Evolutionary conservation across 2,329 filamentous ascomycete genomes (phyloP).

Genomic region (Colletotrichum aenigma): DNA sequence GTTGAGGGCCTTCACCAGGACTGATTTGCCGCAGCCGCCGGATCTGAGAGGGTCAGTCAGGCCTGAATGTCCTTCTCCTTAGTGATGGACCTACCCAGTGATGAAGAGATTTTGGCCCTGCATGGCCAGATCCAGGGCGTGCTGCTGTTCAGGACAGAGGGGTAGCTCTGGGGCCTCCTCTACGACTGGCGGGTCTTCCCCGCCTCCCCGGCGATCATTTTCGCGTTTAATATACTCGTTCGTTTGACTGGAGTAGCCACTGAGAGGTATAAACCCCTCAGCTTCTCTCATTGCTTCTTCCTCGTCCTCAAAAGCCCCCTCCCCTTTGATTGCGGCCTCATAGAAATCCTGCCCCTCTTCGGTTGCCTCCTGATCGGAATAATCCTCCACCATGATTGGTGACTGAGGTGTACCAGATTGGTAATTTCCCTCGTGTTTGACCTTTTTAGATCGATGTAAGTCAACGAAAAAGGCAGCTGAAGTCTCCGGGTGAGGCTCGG

Average conservation of each 20-base stretch:
- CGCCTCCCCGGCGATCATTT: neutral
- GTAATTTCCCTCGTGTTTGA: neutral
- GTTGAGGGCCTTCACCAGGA: neutral
- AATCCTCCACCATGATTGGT: neutral
- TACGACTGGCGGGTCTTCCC: neutral
- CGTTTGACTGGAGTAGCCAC: neutral
- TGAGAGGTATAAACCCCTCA: neutral
- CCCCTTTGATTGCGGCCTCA: neutral
- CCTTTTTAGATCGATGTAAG: fast-evolving
- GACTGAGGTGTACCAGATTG: neutral
- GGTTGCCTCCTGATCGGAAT: neutral
- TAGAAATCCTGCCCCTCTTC: neutral
- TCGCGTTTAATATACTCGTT: neutral
- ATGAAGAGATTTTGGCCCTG: neutral
- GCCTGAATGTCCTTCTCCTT: fast-evolving
- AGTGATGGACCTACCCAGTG: neutral
- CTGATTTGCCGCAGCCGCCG: neutral
- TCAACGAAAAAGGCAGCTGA: neutral
- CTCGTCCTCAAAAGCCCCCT: neutral
- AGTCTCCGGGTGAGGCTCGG: neutral
- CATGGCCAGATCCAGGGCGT: neutral
- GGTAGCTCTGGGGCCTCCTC: neutral
- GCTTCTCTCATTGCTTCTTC: neutral
- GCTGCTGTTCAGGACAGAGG: neutral
- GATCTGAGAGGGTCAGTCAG: neutral